Evolutionary conservation across 176 grass and related monocot species (phyloP).

Genomic region (Miscanthus lutarioriparius): DNA sequence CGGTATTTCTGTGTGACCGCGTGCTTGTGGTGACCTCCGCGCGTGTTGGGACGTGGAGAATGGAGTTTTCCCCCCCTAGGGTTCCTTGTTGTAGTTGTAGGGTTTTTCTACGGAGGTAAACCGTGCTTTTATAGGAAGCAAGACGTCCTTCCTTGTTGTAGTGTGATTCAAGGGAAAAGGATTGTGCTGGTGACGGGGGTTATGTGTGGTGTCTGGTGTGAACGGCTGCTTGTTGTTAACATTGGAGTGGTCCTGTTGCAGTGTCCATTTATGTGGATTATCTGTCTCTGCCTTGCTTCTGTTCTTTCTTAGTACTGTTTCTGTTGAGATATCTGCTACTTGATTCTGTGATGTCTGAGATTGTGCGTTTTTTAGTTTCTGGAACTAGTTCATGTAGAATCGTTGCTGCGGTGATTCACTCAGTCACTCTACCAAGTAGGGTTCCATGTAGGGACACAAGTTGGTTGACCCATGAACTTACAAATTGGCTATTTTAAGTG

Average conservation of each 20-base stretch:
- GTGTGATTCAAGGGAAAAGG: not conserved
- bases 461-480: not conserved
- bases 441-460: not conserved
- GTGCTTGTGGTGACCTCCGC: not conserved
- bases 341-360: not conserved
- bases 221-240: not conserved
- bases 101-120: too few species aligned
- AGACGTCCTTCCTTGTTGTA: too few species aligned
- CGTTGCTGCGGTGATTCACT: not conserved
- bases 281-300: not conserved
- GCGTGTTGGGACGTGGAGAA: not conserved
- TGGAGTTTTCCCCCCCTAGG: not conserved
- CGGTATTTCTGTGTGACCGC: not conserved
- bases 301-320: not conserved
- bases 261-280: not conserved
- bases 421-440: constrained; percentile 6
- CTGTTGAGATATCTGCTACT: not conserved
- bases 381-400: not conserved
- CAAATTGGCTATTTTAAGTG: not conserved
- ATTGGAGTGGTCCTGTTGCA: not conserved
- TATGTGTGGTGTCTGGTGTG: not conserved
- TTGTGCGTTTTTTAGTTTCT: not conserved
- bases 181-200: not conserved
- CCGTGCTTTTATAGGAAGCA: too few species aligned
- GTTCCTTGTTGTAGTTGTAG: not conserved